Conservation (phyloP, 192 early-diverging fungal species). For the Rhizophlyctis rosea region DNA sequence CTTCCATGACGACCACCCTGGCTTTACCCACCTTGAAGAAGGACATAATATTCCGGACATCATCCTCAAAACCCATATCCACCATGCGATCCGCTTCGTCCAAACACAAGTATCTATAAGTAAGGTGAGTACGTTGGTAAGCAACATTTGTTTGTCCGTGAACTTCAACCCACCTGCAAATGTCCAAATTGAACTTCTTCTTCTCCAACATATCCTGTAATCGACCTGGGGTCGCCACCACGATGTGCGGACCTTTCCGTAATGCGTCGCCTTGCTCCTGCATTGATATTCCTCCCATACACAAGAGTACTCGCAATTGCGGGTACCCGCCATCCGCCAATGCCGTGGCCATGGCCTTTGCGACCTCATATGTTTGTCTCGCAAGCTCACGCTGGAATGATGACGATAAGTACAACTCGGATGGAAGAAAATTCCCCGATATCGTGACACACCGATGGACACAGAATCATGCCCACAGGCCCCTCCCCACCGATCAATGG, state of each 20-base stretch:
- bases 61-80: constrained; percentile 98
- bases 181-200: constrained; percentile 81
- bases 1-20: no score
- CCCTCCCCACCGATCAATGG: constrained; percentile 84
- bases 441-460: constrained; percentile 71
- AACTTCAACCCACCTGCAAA: constrained; percentile 67
- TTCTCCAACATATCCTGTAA: constrained; percentile 89
- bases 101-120: constrained; percentile 71
- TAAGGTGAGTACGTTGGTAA: constrained; percentile 6
- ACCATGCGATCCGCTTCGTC: constrained; percentile 99
- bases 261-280: constrained; percentile 75
- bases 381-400: constrained; percentile 81
- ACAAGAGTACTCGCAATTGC: constrained; percentile 72
- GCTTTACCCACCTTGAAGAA: constrained; percentile 76
- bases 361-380: constrained; percentile 86
- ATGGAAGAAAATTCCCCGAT: not conserved
- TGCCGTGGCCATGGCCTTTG: constrained; percentile 60
- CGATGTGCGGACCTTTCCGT: constrained; percentile 83
- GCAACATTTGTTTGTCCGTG: not conserved
- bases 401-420: constrained; percentile 8
- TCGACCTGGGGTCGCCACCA: constrained; percentile 93
- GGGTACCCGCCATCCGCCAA: constrained; percentile 65
- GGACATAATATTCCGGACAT: constrained; percentile 92
- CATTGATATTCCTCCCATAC: constrained; percentile 95
- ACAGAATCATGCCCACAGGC: constrained; percentile 90